phyloP scores from a whole-genome alignment of 139 green algal species.

The Coelastrella sp. region DNA sequence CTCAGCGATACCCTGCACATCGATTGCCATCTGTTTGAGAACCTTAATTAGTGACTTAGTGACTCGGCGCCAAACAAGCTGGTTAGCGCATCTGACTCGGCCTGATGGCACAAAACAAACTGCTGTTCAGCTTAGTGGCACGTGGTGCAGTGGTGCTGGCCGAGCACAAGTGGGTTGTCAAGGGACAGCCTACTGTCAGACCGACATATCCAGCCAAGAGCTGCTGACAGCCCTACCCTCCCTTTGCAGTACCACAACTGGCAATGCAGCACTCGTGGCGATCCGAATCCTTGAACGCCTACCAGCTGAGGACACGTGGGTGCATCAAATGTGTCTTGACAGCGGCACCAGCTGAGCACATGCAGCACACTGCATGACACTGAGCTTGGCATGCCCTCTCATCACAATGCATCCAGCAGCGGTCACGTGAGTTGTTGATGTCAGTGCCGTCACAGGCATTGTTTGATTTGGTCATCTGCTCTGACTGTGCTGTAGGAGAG shows the following conservation, averaged over 20 bases:
- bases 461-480: neutral
- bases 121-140: constrained; percentile 83
- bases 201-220: neutral
- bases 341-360: constrained; percentile 2
- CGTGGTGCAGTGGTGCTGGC: constrained; percentile 81
- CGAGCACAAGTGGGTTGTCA: constrained; percentile 71
- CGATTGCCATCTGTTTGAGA: too few species aligned
- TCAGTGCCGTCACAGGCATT: too few species aligned
- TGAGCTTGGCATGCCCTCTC: neutral
- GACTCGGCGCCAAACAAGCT: too few species aligned
- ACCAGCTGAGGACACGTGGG: constrained; percentile 70
- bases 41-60: too few species aligned
- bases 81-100: too few species aligned
- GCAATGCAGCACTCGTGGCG: constrained; percentile 84
- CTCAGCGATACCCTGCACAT: too few species aligned
- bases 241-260: constrained; percentile 64
- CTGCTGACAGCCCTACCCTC: neutral
- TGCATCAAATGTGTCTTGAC: neutral
- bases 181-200: neutral
- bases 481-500: constrained; percentile 59
- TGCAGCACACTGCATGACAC: neutral
- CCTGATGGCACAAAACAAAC: constrained; percentile 39
- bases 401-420: neutral
- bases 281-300: constrained; percentile 87
- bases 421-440: neutral